These are phyloP conservation scores for Triangularia verruculosa DNA, from an alignment of 2,329 filamentous ascomycete genomes.

Conservation along the genomic window DNA sequence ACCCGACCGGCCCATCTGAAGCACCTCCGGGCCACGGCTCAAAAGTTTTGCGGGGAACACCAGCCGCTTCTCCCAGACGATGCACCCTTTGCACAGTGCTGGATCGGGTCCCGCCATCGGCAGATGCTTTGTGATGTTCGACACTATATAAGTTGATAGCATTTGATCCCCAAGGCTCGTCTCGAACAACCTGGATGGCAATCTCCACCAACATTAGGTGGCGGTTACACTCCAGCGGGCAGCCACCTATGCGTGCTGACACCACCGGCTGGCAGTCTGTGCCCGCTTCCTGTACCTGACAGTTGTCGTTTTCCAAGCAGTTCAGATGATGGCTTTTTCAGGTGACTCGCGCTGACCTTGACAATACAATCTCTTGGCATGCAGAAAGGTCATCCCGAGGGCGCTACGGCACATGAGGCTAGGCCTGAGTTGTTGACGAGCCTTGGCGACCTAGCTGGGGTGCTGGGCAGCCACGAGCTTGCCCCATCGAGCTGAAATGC, in stretches of 20 bases:
- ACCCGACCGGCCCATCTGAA: conserved; percentile 10
- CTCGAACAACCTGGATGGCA: too few relatives aligned
- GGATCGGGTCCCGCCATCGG: conserved; percentile 19
- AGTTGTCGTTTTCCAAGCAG: not conserved
- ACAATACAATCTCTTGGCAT: not conserved
- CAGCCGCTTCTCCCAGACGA: conserved; percentile 6
- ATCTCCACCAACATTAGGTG: not conserved
- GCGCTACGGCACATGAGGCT: not conserved
- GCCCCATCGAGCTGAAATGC: not conserved
- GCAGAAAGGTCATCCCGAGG: not conserved
- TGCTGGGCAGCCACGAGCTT: not conserved
- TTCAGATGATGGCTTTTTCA: not conserved
- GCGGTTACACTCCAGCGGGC: too few relatives aligned
- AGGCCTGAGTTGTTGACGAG: not conserved
- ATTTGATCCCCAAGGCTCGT: not conserved
- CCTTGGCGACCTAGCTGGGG: not conserved
- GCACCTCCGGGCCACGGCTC: conserved; percentile 12
- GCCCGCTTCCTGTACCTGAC: not conserved
- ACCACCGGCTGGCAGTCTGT: too few relatives aligned
- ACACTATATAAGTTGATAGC: not conserved
- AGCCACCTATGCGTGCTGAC: too few relatives aligned
- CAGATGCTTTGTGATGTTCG: conserved; percentile 13
- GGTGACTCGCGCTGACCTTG: too few relatives aligned
- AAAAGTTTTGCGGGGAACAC: conserved; percentile 18
- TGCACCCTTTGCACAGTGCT: not conserved